These are phyloP conservation scores for Pythium insidiosum DNA, from an alignment of 352 stramenopile species.

Conservation along the genomic window DNA sequence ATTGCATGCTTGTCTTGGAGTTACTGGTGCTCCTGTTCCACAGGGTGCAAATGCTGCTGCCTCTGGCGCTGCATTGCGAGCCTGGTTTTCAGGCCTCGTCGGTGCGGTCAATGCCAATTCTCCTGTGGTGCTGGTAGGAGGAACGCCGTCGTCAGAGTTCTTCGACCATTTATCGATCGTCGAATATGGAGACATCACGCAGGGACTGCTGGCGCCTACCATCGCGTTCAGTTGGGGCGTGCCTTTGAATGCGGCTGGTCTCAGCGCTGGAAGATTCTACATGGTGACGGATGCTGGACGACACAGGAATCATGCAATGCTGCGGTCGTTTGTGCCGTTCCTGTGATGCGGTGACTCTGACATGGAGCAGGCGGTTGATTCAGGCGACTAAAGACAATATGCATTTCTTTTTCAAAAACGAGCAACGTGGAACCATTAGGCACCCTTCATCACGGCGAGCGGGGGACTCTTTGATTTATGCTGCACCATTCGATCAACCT, in stretches of 20 bases:
- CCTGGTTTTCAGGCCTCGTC: constrained; percentile 9
- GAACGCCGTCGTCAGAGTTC: constrained; percentile 8
- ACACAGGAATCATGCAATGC: constrained; percentile 4
- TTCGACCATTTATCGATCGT: constrained; percentile 11
- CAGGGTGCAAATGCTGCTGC: constrained; percentile 9
- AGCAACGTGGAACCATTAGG: constrained; percentile 2
- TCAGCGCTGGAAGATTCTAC: constrained; percentile 12
- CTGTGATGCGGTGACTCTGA: constrained; percentile 7
- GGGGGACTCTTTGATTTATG: constrained; percentile 1
- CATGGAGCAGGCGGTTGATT: constrained; percentile 1
- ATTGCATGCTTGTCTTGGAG: constrained; percentile 10
- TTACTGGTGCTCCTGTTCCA: constrained; percentile 10
- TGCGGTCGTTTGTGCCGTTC: constrained; percentile 5
- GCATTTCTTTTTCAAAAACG: constrained; percentile 1
- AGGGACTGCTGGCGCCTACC: constrained; percentile 3
- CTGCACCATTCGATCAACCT: constrained; percentile 1
- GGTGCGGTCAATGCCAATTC: constrained; percentile 9
- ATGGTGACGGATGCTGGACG: constrained; percentile 10
- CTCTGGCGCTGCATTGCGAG: constrained; percentile 10
- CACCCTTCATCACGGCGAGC: neutral
- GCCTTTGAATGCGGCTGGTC: constrained; percentile 2
- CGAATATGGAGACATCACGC: constrained; percentile 8
- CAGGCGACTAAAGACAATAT: constrained; percentile 3
- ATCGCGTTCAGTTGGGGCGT: constrained; percentile 3
- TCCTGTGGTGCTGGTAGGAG: constrained; percentile 7